Base-by-base conservation (phyloP, 2,329 filamentous ascomycete species). In the Colletotrichum caudatum region DNA sequence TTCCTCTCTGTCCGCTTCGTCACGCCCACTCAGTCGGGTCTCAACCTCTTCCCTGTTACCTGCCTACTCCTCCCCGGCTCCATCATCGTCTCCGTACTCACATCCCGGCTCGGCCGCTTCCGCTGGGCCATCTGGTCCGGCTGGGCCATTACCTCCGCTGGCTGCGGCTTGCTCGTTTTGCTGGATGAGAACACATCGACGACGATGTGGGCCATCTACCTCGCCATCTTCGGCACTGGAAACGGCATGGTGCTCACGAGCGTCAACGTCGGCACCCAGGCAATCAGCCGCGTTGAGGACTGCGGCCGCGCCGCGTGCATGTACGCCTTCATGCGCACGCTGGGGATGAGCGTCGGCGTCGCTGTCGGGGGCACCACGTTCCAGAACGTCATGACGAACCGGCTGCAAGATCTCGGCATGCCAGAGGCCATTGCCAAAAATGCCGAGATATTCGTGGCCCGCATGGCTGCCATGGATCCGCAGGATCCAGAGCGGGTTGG, bases 281-380 rank as follows among this genome's bases (percentile, higher is more conserved):
- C 80, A 20, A 77, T 82, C 46, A 77, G 80, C 5, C 75, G 75
- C 53, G 69, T 75, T 0, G 77, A 80, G 51, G 77, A 83, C 54
- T 74, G 73, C 33, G 78, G 76, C 1, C 76, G 79, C 46, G 80
- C 84, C 1, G 78, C 78, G 0, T 77, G 76, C 41, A 82, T 80
- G 81, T 83, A 81, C 72, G 78, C 76, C 1, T 81, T 81, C 73
- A 76, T 81, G 16, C 79, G 78, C 29, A 81, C 79, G 7, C 78
- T 85, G 67, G 84, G 85, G 1, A 84, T 84, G 83, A 80, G 81
- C 14, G 70, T 84, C 33, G 84, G 84, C 12, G 78, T 86, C 6
- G 81, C 82, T 23, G 73, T 82, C 11, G 78, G 80, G 3, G 80
- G 78, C 6, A 77, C 81, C 0, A 73, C 85, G 9, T 82, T 86